Percentiles rank a stretch among this genome's conserved stretches.
These are phyloP conservation scores for Galeopsis tetrahit DNA, from an alignment of 257 asterid genomes.

Conservation along the genomic window DNA sequence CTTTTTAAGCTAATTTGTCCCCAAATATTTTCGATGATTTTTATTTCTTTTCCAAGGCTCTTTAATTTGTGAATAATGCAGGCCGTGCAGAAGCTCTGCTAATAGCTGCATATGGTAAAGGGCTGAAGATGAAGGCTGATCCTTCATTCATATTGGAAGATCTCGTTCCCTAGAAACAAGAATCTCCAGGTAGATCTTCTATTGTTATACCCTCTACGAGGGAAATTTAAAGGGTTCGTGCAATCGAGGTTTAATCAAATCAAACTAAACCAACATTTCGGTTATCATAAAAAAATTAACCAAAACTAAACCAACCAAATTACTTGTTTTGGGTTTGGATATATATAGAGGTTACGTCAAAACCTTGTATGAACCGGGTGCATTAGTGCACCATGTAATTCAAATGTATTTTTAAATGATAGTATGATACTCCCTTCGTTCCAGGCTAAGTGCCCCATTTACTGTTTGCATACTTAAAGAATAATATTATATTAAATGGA, in stretches of 20 bases:
- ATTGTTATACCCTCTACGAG: neutral
- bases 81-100: slow-evolving; percentile 94
- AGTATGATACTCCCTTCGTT: too few relatives aligned
- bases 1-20: slow-evolving; percentile 5
- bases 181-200: slow-evolving; percentile 16
- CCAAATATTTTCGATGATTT: neutral
- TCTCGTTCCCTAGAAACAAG: slow-evolving; percentile 29
- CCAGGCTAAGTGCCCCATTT: too few relatives aligned
- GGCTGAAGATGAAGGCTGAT: slow-evolving; percentile 45
- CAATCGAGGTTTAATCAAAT: neutral
- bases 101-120: slow-evolving; percentile 88
- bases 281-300: neutral
- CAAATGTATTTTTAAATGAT: too few relatives aligned
- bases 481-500: too few relatives aligned
- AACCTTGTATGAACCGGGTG: too few relatives aligned
- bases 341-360: neutral
- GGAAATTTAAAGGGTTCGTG: neutral
- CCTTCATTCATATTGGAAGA: slow-evolving; percentile 39
- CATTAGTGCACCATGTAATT: too few relatives aligned
- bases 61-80: slow-evolving; percentile 37
- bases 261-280: neutral
- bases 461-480: too few relatives aligned
- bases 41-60: neutral
- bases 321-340: slow-evolving; percentile 3
- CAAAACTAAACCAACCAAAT: neutral